Conservation (phyloP, 2,329 filamentous ascomycete genomes). For the Pestalotiopsis fici region DNA sequence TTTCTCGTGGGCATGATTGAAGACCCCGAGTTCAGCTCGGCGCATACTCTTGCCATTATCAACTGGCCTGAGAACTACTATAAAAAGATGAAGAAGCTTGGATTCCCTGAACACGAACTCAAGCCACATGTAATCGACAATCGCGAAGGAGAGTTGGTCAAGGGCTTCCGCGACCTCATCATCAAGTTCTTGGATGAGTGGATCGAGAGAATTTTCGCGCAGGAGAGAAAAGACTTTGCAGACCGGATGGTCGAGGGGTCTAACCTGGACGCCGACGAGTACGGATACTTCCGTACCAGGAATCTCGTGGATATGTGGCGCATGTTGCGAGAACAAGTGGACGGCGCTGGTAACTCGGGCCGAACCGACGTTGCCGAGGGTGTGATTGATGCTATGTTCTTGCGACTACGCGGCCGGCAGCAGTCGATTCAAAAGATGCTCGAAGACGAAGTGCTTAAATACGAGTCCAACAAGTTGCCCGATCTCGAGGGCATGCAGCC, state of each 20-base stretch:
- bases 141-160: conserved; percentile 84
- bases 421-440: conserved; percentile 85
- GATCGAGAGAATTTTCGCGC: conserved; percentile 88
- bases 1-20: conserved; percentile 83
- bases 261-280: conserved; percentile 83
- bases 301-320: conserved; percentile 95
- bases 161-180: conserved; percentile 92
- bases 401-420: conserved; percentile 80
- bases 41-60: conserved; percentile 87
- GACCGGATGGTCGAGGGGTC: conserved; percentile 72
- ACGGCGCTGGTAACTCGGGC: conserved; percentile 80
- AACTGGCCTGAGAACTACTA: conserved; percentile 97
- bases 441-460: conserved; percentile 79
- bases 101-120: conserved; percentile 75
- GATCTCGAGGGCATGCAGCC: conserved; percentile 72
- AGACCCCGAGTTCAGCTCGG: conserved; percentile 79
- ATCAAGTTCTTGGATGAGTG: conserved; percentile 95
- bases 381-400: conserved; percentile 94
- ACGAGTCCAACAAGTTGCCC: conserved; percentile 56
- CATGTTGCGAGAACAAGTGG: conserved; percentile 92
- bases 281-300: conserved; percentile 89
- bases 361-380: conserved; percentile 91
- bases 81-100: conserved; percentile 89
- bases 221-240: conserved; percentile 80
- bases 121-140: conserved; percentile 87